A percentile compares a stretch with the other conserved stretches of the same genome.
phyloP scores from a whole-genome alignment of 495 filamentous ascomycete species.

The Aspergillus conjunctus region DNA sequence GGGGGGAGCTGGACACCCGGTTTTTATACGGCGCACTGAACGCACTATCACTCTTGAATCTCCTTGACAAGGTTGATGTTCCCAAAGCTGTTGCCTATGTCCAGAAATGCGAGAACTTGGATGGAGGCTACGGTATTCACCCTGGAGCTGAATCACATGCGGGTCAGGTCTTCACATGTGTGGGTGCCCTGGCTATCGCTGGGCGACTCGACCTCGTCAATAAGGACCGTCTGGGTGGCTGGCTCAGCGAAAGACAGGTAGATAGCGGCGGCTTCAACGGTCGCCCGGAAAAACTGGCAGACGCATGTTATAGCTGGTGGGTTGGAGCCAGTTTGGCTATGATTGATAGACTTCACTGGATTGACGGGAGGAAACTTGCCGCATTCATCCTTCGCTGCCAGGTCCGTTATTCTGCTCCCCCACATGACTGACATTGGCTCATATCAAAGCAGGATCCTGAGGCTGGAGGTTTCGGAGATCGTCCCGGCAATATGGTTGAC shows the following conservation, averaged over 20 bases:
- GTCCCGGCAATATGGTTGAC: conserved; percentile 93
- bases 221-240: conserved; percentile 75
- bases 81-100: conserved; percentile 77
- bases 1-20: conserved; percentile 93
- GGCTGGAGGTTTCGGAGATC: conserved; percentile 81
- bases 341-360: conserved; percentile 88
- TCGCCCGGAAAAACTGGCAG: conserved; percentile 90
- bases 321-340: conserved; percentile 86
- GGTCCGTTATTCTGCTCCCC: conserved; percentile 40
- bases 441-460: conserved; percentile 67
- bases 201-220: conserved; percentile 81
- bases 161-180: conserved; percentile 91
- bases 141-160: conserved; percentile 92
- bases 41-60: conserved; percentile 76
- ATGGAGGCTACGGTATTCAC: conserved; percentile 86
- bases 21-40: conserved; percentile 90
- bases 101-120: conserved; percentile 81
- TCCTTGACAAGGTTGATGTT: conserved; percentile 72
- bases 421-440: conserved; percentile 15
- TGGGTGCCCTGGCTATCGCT: conserved; percentile 85
- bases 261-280: conserved; percentile 89
- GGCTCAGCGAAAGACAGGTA: conserved; percentile 92
- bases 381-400: conserved; percentile 82
- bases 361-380: conserved; percentile 75
- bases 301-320: conserved; percentile 99